Conservation (phyloP, 352 stramenopile species). For the Globisporangium iwayamae region DNA sequence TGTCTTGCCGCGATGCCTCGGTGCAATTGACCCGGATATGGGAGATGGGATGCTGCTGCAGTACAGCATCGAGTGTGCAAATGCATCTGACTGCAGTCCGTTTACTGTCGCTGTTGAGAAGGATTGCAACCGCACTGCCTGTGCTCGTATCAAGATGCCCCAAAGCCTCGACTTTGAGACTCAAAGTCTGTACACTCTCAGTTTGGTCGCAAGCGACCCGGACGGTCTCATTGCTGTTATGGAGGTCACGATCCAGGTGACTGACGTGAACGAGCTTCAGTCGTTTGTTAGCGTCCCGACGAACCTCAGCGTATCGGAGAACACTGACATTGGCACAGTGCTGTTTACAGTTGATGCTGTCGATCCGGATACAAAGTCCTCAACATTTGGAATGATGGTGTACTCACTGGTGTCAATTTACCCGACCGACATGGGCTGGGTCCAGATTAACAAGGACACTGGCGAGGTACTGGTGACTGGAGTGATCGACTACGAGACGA, state of each 20-base stretch:
- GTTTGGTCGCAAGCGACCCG: slow-evolving; percentile 28
- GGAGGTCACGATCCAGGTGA: slow-evolving; percentile 32
- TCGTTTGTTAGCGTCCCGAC: slow-evolving; percentile 27
- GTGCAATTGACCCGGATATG: slow-evolving; percentile 38
- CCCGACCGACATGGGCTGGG: slow-evolving; percentile 26
- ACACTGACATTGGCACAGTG: slow-evolving; percentile 18
- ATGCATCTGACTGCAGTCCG: slow-evolving; percentile 26
- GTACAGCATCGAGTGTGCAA: slow-evolving; percentile 38
- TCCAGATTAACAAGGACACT: slow-evolving; percentile 27
- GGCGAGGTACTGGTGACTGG: slow-evolving; percentile 31
- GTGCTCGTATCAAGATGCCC: slow-evolving; percentile 36
- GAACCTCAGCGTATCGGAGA: slow-evolving; percentile 31
- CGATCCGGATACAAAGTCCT: slow-evolving; percentile 38
- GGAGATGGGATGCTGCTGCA: slow-evolving; percentile 30
- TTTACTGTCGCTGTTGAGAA: slow-evolving; percentile 38
- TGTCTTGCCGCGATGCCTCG: slow-evolving; percentile 31
- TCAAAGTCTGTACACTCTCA: slow-evolving; percentile 35
- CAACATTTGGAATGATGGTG: slow-evolving; percentile 28
- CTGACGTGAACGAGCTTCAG: slow-evolving; percentile 55
- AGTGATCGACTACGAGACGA: slow-evolving; percentile 42
- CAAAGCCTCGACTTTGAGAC: slow-evolving; percentile 39
- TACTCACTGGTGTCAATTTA: slow-evolving; percentile 31
- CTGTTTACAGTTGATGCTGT: slow-evolving; percentile 26
- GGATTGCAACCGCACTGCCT: slow-evolving; percentile 29
- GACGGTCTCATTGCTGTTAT: slow-evolving; percentile 19